A percentile compares a stretch with the other conserved stretches of the same genome.
These are phyloP conservation scores for Lactifluus subvellereus DNA, from an alignment of 768 basidiomycete species.

Conservation along the genomic window DNA sequence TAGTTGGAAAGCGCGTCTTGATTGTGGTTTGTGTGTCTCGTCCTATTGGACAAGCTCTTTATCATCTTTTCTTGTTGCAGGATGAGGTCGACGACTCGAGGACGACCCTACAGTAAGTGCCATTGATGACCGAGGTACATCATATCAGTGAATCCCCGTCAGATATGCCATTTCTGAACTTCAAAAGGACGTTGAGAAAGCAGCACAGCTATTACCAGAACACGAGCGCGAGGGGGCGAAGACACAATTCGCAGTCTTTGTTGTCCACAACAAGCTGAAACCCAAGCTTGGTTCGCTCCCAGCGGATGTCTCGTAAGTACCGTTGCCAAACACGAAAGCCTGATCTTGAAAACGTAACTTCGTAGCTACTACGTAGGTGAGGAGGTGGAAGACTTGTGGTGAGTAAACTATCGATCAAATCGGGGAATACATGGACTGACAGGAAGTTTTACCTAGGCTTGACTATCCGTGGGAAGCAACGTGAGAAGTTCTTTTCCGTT, in stretches of 20 bases:
- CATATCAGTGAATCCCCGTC: conserved; percentile 8
- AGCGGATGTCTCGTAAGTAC: conserved; percentile 51
- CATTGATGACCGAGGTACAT: background rate
- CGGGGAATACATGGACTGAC: conserved; percentile 3
- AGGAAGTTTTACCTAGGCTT: conserved; percentile 43
- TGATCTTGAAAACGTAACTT: conserved; percentile 17
- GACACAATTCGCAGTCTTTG: conserved; percentile 88
- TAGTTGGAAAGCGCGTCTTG: conserved; percentile 76
- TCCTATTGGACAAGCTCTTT: conserved; percentile 9
- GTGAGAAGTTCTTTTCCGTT: conserved; percentile 37
- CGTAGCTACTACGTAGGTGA: conserved; percentile 72
- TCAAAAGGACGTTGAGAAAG: conserved; percentile 77
- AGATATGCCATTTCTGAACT: conserved; percentile 92
- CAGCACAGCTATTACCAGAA: conserved; percentile 59
- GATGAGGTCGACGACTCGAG: conserved; percentile 87
- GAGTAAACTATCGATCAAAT: conserved; percentile 30
- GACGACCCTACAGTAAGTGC: conserved; percentile 74
- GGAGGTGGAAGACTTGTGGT: conserved; percentile 71
- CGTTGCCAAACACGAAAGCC: background rate
- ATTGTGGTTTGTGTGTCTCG: conserved; percentile 58
- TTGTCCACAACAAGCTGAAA: conserved; percentile 93
- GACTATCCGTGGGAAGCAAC: conserved; percentile 81
- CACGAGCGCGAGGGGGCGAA: conserved; percentile 59
- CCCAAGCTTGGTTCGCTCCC: conserved; percentile 75
- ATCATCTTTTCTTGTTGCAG: conserved; percentile 34